A percentile compares a stretch with the other conserved stretches of the same genome.
These are phyloP conservation scores for Crithidia sp. DNA, from an alignment of 208 protist species.

Conservation along the genomic window DNA sequence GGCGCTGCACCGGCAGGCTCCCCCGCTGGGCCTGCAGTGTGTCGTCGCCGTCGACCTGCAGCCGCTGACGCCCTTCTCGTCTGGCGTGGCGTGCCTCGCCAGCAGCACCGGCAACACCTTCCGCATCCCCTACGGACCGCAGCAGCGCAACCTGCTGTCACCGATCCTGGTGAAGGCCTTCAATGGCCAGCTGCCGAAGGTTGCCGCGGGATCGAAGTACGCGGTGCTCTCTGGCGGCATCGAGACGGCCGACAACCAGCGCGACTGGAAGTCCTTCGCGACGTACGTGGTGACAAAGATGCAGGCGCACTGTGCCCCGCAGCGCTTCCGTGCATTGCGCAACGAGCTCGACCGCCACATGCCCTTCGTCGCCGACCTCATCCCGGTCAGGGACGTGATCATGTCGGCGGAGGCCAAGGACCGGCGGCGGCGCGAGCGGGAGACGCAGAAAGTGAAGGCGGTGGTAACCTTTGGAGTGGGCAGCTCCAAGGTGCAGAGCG, in stretches of 20 bases:
- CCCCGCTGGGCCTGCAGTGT: slow-evolving; percentile 70
- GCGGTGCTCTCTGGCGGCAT: slow-evolving; percentile 82
- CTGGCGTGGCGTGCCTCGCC: slow-evolving; percentile 71
- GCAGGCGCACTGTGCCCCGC: slow-evolving; percentile 42
- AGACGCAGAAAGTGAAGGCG: slow-evolving; percentile 72
- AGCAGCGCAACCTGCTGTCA: slow-evolving; percentile 73
- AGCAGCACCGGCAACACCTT: slow-evolving; percentile 87
- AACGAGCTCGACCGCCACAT: slow-evolving; percentile 79
- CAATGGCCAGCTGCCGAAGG: slow-evolving; percentile 64
- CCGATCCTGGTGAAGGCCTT: slow-evolving; percentile 70
- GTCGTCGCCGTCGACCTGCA: slow-evolving; percentile 84
- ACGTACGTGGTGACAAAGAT: slow-evolving; percentile 79
- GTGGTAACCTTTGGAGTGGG: slow-evolving; percentile 69
- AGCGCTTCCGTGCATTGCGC: slow-evolving; percentile 36
- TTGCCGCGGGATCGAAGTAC: slow-evolving; percentile 69
- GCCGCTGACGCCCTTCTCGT: slow-evolving; percentile 68
- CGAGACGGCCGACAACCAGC: slow-evolving; percentile 63
- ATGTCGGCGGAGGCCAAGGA: slow-evolving; percentile 59
- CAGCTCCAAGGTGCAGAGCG: slow-evolving; percentile 80
- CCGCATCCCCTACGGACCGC: slow-evolving; percentile 69
- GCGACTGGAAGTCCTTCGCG: slow-evolving; percentile 89
- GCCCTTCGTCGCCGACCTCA: slow-evolving; percentile 79
- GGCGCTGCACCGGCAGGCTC: slow-evolving; percentile 58
- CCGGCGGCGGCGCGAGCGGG: slow-evolving; percentile 69
- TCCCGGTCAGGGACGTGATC: slow-evolving; percentile 78